Percentiles rank a stretch among this genome's conserved stretches.
phyloP scores from a whole-genome alignment of 441 rosid genomes.

The Metrosideros polymorpha region DNA sequence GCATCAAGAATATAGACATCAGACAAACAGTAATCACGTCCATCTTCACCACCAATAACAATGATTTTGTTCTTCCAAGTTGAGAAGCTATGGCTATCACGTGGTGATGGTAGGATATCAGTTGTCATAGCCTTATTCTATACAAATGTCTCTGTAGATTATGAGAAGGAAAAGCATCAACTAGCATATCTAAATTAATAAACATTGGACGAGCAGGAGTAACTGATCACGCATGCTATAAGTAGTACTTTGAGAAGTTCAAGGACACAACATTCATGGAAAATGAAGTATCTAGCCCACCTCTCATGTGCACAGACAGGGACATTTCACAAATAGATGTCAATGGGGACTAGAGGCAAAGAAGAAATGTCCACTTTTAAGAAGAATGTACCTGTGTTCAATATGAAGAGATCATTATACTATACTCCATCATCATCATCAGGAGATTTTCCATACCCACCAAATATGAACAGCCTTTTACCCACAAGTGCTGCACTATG shows the following conservation, averaged over 20 bases:
- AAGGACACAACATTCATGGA: not conserved
- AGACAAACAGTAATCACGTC: conserved; percentile 69
- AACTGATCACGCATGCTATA: not conserved
- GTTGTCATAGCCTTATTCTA: conserved; percentile 70
- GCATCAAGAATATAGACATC: conserved; percentile 93
- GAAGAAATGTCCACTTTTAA: not conserved
- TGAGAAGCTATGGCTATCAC: conserved; percentile 92
- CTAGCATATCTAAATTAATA: not conserved
- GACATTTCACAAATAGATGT: too few species aligned
- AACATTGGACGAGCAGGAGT: not conserved
- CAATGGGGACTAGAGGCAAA: not conserved
- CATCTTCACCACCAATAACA: conserved; percentile 93
- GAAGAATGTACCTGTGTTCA: conserved; percentile 27
- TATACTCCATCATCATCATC: conserved; percentile 49
- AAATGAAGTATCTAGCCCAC: not conserved
- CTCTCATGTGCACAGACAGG: not conserved
- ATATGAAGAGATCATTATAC: conserved; percentile 76
- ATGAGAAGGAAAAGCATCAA: too few species aligned
- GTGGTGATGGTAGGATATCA: conserved; percentile 78
- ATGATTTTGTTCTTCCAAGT: conserved; percentile 81
- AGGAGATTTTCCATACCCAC: conserved; percentile 82
- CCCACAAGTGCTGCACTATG: conserved; percentile 88
- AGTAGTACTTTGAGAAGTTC: not conserved
- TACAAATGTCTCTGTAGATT: conserved; percentile 53
- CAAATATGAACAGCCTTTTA: conserved; percentile 74